Conservation (phyloP, 148 eudicot species). For the Rhododendron simsii region DNA sequence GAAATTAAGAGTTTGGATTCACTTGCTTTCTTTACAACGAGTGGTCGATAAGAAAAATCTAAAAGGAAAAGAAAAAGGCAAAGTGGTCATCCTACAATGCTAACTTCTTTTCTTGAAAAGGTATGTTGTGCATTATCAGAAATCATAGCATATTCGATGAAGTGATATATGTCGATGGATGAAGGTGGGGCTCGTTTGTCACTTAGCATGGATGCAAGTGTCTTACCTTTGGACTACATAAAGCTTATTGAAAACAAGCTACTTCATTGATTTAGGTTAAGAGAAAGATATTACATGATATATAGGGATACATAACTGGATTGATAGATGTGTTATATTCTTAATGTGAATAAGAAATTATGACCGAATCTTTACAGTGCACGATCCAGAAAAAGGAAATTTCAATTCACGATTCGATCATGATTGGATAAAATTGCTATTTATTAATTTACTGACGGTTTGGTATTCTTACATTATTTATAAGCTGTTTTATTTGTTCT, state of each 20-base stretch:
- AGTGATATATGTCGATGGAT: neutral
- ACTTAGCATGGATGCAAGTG: neutral
- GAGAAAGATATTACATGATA: neutral
- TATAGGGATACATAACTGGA: neutral
- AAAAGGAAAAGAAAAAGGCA: neutral
- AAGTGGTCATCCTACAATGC: neutral
- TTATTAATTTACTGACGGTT: neutral
- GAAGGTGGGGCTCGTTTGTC: neutral
- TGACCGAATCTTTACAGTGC: neutral
- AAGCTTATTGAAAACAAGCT: neutral
- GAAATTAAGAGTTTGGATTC: neutral
- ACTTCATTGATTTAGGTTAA: neutral
- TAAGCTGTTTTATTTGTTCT: neutral
- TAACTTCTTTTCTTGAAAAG: neutral
- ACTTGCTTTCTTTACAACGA: neutral
- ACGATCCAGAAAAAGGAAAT: neutral
- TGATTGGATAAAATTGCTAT: neutral
- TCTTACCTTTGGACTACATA: neutral
- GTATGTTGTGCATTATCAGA: neutral
- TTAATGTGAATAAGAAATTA: neutral
- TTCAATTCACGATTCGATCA: neutral
- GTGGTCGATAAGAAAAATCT: neutral
- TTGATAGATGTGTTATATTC: neutral
- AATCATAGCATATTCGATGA: neutral
- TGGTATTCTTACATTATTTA: neutral